Percentiles rank a stretch among this genome's conserved stretches.
Evolutionary conservation across 768 basidiomycete species (phyloP).

Genomic region (Mycena filopes): DNA sequence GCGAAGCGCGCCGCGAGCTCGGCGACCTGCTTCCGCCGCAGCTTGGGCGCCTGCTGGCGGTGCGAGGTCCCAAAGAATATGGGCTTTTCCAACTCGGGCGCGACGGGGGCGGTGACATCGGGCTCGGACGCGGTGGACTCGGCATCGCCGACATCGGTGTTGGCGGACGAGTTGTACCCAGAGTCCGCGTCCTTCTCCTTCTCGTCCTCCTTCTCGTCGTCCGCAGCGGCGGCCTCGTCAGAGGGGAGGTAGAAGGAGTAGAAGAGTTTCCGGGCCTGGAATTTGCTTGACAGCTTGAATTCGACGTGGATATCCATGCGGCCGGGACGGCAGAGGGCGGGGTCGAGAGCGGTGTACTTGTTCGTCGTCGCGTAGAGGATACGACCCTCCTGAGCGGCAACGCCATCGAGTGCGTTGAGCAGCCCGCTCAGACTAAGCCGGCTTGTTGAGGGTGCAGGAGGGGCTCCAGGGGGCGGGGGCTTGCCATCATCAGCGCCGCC

Average conservation of each 20-base stretch:
- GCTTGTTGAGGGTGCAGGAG: conserved; percentile 34
- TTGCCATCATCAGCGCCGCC: conserved; percentile 30
- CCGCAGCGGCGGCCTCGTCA: conserved; percentile 39
- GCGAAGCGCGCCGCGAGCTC: conserved; percentile 68
- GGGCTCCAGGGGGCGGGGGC: conserved; percentile 24
- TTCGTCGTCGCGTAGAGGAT: conserved; percentile 85
- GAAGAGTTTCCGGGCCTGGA: conserved; percentile 75
- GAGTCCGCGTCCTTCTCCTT: conserved; percentile 34
- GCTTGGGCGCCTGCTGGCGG: conserved; percentile 47
- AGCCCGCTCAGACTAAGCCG: conserved; percentile 78
- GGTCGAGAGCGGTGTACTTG: conserved; percentile 74
- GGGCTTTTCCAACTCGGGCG: conserved; percentile 15
- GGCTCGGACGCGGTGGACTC: conserved; percentile 31
- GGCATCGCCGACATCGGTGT: conserved; percentile 37
- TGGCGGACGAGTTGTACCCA: conserved; percentile 38
- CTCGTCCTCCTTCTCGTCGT: conserved; percentile 33
- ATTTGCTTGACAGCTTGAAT: conserved; percentile 77
- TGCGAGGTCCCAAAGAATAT: conserved; percentile 42
- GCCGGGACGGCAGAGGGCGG: conserved; percentile 80
- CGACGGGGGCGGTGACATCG: conserved; percentile 22
- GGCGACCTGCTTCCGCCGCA: conserved; percentile 52
- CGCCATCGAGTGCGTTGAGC: conserved; percentile 83
- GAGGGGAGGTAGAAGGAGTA: conserved; percentile 72
- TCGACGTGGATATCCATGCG: conserved; percentile 85
- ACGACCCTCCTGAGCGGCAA: conserved; percentile 85